Evolutionary conservation across 805 yeast genomes (phyloP), one percentile per base, ranked within the genome.

Genomic region (Pichia cabralensis): DNA sequence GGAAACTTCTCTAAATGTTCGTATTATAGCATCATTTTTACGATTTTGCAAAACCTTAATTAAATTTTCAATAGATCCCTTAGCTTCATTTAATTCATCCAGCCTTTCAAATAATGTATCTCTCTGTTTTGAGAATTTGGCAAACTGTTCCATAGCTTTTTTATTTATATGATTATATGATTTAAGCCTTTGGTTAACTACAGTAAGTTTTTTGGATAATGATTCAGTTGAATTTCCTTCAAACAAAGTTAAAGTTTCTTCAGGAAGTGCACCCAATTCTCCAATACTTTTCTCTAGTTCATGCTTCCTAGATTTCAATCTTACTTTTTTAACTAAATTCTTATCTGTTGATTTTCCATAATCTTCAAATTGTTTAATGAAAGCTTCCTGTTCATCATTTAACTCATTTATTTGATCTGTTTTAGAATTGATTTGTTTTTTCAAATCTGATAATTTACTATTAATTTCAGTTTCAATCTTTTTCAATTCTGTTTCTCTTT

Each of bases 241-340:
- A 47, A 65, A 72, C 1, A 58, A 50, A 11, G 65, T 65, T 44
- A 83, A 76, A 0, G 92, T 86, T 35, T 82, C 86, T 48, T 86
- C 96, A 0, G 96, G 89, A 13, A 89, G 62, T 4, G 81, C 82
- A n/a, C 96, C 96, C 26, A 88, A 59, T 27, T 82, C 94, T 41
- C 88, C 67, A 21, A 86, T 77, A 48, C 74, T 81, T 39, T 68
- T 71, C 43, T 76, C 78, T 17, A 83, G 55, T 43, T 82, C 94
- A 31, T 80, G 83, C 39, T 82, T 68, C 43, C 95, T 68, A 28
- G 65, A 60, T 4, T 61, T 50, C 31, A 84, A 56, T 5, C 78
- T 51, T 2, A 80, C 64, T 43, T 76, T 81, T 47, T 71, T 78
- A 15, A 80, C 68, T 43, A 80, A 58, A 6, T 65, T 63, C 38